Evolutionary conservation across 129 eudicot species (phyloP).

Genomic region (Tanacetum coccineum): DNA sequence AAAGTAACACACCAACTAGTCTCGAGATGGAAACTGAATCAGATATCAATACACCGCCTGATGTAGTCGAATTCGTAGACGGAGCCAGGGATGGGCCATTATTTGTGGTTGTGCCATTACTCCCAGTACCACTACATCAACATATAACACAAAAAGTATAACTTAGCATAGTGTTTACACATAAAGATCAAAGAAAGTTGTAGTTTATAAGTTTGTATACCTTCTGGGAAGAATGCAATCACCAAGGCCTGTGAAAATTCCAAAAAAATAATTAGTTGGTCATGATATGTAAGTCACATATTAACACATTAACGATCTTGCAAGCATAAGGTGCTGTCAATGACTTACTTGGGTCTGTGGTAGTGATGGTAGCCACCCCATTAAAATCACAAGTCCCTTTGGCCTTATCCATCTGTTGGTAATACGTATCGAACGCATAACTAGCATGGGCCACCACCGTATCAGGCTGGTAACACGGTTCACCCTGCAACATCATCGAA

Average conservation of each 20-base stretch:
- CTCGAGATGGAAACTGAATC: constrained; percentile 7
- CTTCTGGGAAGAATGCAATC: constrained; percentile 27
- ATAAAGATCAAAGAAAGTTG: neutral
- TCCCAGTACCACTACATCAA: constrained; percentile 20
- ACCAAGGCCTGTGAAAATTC: constrained; percentile 27
- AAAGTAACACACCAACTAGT: constrained; percentile 6
- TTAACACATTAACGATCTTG: neutral
- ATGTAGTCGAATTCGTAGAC: constrained; percentile 29
- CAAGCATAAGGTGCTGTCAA: neutral
- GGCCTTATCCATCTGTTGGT: constrained; percentile 63
- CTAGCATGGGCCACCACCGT: constrained; percentile 69
- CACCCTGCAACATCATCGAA: constrained; percentile 63
- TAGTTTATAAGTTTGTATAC: constrained; percentile 10
- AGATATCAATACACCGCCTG: constrained; percentile 6
- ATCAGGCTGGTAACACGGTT: constrained; percentile 72
- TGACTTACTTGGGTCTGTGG: constrained; percentile 69
- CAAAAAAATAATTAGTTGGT: neutral
- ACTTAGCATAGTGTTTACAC: neutral
- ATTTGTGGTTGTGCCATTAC: constrained; percentile 16
- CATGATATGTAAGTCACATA: no score
- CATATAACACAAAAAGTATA: neutral
- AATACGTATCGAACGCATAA: constrained; percentile 76
- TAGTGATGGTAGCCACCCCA: constrained; percentile 73
- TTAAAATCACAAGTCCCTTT: constrained; percentile 74
- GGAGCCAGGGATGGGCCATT: constrained; percentile 26